Conservation (phyloP, 441 rosid species). For the Jatropha multifida region DNA sequence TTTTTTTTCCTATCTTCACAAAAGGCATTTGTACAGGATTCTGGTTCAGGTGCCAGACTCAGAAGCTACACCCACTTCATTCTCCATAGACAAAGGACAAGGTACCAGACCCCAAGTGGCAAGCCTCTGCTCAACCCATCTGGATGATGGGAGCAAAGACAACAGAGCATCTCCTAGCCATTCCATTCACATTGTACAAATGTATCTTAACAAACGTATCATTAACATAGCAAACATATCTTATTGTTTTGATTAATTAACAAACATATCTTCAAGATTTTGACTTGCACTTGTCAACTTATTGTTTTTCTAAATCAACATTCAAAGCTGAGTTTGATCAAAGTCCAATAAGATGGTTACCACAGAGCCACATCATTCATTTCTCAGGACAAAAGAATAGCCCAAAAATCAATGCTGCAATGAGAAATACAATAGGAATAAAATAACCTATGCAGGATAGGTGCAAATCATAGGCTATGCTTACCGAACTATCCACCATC, state of each 20-base stretch:
- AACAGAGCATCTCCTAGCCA: background rate
- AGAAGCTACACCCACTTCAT: background rate
- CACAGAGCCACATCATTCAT: background rate
- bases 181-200: background rate
- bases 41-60: background rate
- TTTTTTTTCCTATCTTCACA: background rate
- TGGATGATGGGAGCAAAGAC: background rate
- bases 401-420: background rate
- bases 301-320: background rate
- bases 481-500: constrained; percentile 47
- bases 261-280: background rate
- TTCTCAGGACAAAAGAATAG: background rate
- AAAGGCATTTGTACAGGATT: background rate
- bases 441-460: background rate
- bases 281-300: constrained; percentile 3
- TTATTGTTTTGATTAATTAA: background rate
- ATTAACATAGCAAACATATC: too few species aligned
- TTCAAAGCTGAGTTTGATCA: background rate
- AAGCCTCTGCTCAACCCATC: background rate
- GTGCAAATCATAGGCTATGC: constrained; percentile 6
- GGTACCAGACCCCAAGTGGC: background rate
- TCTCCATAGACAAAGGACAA: background rate
- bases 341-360: background rate
- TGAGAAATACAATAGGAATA: background rate
- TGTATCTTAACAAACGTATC: too few species aligned